Evolutionary conservation across 805 yeast genomes (phyloP).

Genomic region (Monosporozyma yasuniensis): DNA sequence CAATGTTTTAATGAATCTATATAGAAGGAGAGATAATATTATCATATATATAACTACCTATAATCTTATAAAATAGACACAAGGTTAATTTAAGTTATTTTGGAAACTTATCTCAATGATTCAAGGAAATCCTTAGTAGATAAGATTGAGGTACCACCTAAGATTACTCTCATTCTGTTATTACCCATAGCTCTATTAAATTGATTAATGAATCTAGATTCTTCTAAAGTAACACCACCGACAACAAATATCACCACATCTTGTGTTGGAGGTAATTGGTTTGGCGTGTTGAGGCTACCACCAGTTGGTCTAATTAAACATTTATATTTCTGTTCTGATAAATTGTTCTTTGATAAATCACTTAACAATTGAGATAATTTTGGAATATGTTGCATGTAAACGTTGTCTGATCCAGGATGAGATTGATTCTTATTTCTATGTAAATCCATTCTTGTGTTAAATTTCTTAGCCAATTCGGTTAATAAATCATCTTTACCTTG

Average conservation of each 20-base stretch:
- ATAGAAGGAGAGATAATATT: neutral
- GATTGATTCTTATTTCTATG: conserved; percentile 25
- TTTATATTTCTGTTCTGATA: conserved; percentile 32
- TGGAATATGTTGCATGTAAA: conserved; percentile 89
- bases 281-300: neutral
- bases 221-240: conserved; percentile 92
- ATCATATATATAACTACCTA: neutral
- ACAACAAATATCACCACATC: conserved; percentile 65
- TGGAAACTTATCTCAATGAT: conserved; percentile 9
- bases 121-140: conserved; percentile 37
- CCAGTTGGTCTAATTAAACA: conserved; percentile 13
- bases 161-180: conserved; percentile 51
- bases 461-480: conserved; percentile 28
- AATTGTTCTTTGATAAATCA: conserved; percentile 31
- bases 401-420: conserved; percentile 40
- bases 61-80: neutral
- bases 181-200: conserved; percentile 40
- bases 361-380: conserved; percentile 37
- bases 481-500: conserved; percentile 20
- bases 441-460: conserved; percentile 26
- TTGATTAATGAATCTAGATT: conserved; percentile 72
- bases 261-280: conserved; percentile 33
- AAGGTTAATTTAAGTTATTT: neutral
- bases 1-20: neutral
- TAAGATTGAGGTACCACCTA: conserved; percentile 72